Base-by-base conservation (phyloP, 75 land plant species). In the Sequoiadendron giganteum region DNA sequence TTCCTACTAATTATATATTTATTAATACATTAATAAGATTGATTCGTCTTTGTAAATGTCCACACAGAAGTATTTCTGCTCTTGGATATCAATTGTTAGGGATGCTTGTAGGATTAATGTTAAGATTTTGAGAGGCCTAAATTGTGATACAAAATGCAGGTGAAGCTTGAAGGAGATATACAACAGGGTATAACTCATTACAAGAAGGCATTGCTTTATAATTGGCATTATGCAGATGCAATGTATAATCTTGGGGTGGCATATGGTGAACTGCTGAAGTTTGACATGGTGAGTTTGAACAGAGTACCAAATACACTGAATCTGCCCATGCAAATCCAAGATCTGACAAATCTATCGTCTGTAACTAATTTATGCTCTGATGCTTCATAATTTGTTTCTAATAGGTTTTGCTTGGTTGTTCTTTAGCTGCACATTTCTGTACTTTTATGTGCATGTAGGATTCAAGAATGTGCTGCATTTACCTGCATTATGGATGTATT, bases 191-290 rank as follows among this genome's bases (percentile, higher is more conserved):
- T 98, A 68, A 95, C 94, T 68, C 97, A 93, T 85, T 97, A 98
- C 89, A 97, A 97, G 90, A 98, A 93, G 88, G 99, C 99, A 28
- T 88, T 98, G 88, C 92, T 91, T 54, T 98, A 97, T 82, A 98
- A 98, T 79, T 98, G 99, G 99, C 99, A 95, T 83, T 98, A 98
- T 95, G 99, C 99, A 86, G 99, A 98, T 93, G 97, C 99, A 34
- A 95, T 98, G 99, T 98, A 98, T 87, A 98, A 98, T 89, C 93
- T 98, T 52, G 99, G 99, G 75, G 99, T 97, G 86, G 99, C 99
- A 10, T 98, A 98, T 91, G 99, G 99, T 72, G 99, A 98, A 91
- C 93, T 96, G 95, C 93, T 98, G 86, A 95, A 95, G 87, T 98
- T 97, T 92, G 99, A 98, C 85, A 96, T 94, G 99, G 99, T 98